phyloP scores from a whole-genome alignment of 805 yeast species.

The Ogataea nonfermentans region DNA sequence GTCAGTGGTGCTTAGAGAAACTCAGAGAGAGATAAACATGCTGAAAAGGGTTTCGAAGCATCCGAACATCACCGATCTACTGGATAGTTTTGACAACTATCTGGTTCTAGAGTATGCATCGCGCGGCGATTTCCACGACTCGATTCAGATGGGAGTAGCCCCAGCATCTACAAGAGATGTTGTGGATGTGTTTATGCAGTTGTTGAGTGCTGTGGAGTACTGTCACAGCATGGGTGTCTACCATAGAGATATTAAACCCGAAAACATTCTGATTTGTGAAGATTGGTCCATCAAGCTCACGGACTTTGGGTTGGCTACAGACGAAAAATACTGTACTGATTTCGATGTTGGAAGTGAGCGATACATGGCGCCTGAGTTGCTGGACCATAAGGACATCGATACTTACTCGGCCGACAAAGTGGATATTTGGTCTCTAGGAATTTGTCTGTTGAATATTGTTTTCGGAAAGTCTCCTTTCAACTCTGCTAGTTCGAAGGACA shows the following conservation, averaged over 20 bases:
- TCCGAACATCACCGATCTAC: constrained; percentile 45
- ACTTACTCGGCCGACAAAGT: constrained; percentile 76
- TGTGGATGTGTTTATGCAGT: constrained; percentile 51
- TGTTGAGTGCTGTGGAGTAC: constrained; percentile 48
- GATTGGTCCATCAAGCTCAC: constrained; percentile 59
- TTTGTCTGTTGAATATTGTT: constrained; percentile 77
- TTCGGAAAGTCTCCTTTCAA: constrained; percentile 87
- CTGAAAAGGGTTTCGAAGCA: constrained; percentile 59
- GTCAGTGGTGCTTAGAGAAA: constrained; percentile 50
- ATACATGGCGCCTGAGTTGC: constrained; percentile 93
- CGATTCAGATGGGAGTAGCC: constrained; percentile 62
- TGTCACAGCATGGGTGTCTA: constrained; percentile 49
- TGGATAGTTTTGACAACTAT: constrained; percentile 52
- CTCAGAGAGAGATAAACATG: constrained; percentile 65
- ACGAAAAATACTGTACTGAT: constrained; percentile 53
- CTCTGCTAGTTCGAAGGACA: constrained; percentile 73
- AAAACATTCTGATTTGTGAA: constrained; percentile 50
- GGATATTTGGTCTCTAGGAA: constrained; percentile 89
- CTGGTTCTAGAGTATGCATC: constrained; percentile 75
- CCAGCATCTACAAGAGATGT: constrained; percentile 58
- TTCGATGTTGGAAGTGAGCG: constrained; percentile 88
- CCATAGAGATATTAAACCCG: constrained; percentile 60
- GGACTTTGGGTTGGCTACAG: constrained; percentile 61
- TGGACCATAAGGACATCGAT: constrained; percentile 53
- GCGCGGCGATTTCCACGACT: constrained; percentile 84